Evolutionary conservation across 1,284 basidiomycete genomes (phyloP).

Genomic region (Psilocybe mexicana): DNA sequence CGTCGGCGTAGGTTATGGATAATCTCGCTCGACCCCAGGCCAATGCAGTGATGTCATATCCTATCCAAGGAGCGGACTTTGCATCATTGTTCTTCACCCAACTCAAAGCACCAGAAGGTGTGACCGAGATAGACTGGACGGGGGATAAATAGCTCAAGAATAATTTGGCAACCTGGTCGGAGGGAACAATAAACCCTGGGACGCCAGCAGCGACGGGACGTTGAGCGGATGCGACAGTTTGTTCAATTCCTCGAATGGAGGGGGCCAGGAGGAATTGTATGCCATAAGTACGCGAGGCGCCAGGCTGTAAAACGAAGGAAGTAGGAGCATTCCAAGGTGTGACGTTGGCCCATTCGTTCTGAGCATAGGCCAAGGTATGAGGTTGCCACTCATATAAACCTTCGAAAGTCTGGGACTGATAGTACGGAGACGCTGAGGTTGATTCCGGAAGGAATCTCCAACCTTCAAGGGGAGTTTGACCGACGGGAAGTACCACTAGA

Average conservation of each 20-base stretch:
- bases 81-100: slow-evolving; percentile 48
- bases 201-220: slow-evolving; percentile 55
- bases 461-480: slow-evolving; percentile 55
- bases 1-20: slow-evolving; percentile 51
- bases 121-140: slow-evolving; percentile 44
- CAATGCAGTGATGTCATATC: slow-evolving; percentile 47
- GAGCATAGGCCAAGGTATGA: slow-evolving; percentile 57
- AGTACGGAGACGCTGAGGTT: slow-evolving; percentile 45
- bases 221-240: slow-evolving; percentile 39
- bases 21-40: slow-evolving; percentile 54
- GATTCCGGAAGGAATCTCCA: slow-evolving; percentile 59
- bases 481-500: slow-evolving; percentile 49
- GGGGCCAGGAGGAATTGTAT: slow-evolving; percentile 51
- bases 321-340: slow-evolving; percentile 59
- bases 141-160: slow-evolving; percentile 49
- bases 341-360: slow-evolving; percentile 54
- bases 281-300: slow-evolving; percentile 53
- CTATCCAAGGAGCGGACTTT: slow-evolving; percentile 44
- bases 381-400: slow-evolving; percentile 63
- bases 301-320: slow-evolving; percentile 48
- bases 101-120: slow-evolving; percentile 48
- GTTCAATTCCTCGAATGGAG: slow-evolving; percentile 53
- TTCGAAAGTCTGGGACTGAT: slow-evolving; percentile 64
- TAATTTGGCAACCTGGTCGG: slow-evolving; percentile 51
- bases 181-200: slow-evolving; percentile 55